Conservation (phyloP, 208 protist genomes). For the Leishmania martiniquensis region DNA sequence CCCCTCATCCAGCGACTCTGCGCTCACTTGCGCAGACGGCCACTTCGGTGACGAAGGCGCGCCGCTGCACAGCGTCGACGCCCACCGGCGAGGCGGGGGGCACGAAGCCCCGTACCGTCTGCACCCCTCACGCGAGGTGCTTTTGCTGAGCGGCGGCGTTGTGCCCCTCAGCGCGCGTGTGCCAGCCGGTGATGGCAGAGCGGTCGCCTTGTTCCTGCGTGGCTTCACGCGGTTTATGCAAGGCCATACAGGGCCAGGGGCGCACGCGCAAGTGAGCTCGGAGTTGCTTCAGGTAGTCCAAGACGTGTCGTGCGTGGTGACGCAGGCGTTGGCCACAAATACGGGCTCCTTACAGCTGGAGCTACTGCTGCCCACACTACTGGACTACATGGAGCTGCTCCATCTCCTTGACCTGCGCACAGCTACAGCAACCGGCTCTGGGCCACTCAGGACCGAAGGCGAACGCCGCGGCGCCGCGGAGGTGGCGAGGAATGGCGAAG, state of each 20-base stretch:
- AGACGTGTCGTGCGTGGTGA: constrained; percentile 24
- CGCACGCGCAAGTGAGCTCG: background rate
- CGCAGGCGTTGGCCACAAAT: constrained; percentile 31
- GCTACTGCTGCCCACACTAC: constrained; percentile 25
- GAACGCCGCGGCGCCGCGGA: background rate
- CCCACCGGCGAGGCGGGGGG: background rate
- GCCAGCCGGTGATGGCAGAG: constrained; percentile 50
- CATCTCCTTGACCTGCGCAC: constrained; percentile 20
- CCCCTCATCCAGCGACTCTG: background rate
- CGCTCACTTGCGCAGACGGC: background rate
- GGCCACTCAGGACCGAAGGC: background rate
- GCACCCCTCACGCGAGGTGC: constrained; percentile 61
- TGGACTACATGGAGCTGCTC: constrained; percentile 20
- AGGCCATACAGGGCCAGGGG: background rate
- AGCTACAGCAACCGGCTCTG: background rate
- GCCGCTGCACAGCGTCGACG: background rate
- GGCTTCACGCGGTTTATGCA: constrained; percentile 30
- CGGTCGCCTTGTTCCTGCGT: constrained; percentile 43
- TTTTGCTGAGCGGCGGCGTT: constrained; percentile 80
- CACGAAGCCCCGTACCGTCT: constrained; percentile 15
- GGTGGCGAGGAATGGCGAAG: background rate
- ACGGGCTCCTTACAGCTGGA: constrained; percentile 33
- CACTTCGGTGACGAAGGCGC: background rate
- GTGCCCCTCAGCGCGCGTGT: constrained; percentile 79
- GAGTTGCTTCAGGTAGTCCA: constrained; percentile 15